Conservation (phyloP, 345 rosid genomes). For the Aquilaria malaccensis region DNA sequence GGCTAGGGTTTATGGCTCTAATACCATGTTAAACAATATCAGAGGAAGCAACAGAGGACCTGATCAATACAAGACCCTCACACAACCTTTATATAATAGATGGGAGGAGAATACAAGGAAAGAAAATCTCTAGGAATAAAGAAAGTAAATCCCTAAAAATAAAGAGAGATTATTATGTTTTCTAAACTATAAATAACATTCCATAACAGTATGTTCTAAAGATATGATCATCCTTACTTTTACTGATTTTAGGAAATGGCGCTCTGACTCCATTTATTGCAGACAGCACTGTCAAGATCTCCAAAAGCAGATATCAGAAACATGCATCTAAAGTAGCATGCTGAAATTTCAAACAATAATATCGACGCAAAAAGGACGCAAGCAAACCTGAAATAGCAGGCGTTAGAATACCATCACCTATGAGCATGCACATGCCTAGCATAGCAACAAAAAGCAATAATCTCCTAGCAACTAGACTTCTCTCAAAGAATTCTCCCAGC, state of each 20-base stretch:
- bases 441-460: constrained; percentile 65
- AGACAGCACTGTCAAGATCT: constrained; percentile 42
- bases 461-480: constrained; percentile 45
- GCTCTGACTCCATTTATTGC: constrained; percentile 63
- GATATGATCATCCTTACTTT: constrained; percentile 33
- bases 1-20: no score
- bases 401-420: constrained; percentile 89
- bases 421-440: constrained; percentile 84
- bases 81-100: no score
- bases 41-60: no score
- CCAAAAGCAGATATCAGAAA: background rate
- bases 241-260: constrained; percentile 49
- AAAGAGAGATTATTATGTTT: no score
- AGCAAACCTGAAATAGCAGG: constrained; percentile 79
- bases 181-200: no score
- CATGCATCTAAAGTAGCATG: background rate
- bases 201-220: constrained; percentile 2
- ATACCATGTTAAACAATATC: no score
- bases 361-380: background rate
- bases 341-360: background rate
- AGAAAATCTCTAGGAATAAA: no score
- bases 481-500: constrained; percentile 52
- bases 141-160: no score
- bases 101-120: no score
- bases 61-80: no score